These are phyloP conservation scores for Elsinoe arachidis DNA, from an alignment of 2,329 filamentous ascomycete genomes.

Conservation along the genomic window DNA sequence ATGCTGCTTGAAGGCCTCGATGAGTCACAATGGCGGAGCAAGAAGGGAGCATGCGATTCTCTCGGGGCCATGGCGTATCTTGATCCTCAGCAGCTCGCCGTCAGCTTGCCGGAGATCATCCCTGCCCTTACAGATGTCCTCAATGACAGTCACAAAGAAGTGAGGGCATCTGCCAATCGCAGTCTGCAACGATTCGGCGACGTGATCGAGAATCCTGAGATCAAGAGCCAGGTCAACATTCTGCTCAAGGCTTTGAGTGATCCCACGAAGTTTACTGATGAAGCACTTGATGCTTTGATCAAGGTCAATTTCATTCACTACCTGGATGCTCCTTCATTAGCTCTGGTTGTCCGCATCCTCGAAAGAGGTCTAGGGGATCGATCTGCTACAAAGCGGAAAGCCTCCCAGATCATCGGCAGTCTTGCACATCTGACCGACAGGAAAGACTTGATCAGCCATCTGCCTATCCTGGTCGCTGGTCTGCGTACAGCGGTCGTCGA, in stretches of 20 bases:
- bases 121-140: conserved; percentile 87
- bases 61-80: conserved; percentile 98
- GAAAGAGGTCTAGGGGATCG: conserved; percentile 85
- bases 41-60: conserved; percentile 94
- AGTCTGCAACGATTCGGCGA: conserved; percentile 97
- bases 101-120: conserved; percentile 91
- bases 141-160: conserved; percentile 97
- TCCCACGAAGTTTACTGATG: conserved; percentile 92
- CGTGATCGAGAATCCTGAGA: conserved; percentile 95
- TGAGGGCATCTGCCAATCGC: conserved; percentile 81
- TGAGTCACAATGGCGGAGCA: conserved; percentile 94
- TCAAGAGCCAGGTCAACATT: conserved; percentile 84
- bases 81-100: conserved; percentile 86
- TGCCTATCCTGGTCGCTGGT: conserved; percentile 86
- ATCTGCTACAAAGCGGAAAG: conserved; percentile 91
- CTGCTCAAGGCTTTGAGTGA: conserved; percentile 95
- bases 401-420: conserved; percentile 95
- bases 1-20: conserved; percentile 86
- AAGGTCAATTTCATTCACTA: conserved; percentile 99
- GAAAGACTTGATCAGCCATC: conserved; percentile 82
- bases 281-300: conserved; percentile 85
- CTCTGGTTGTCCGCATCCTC: conserved; percentile 87
- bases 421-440: conserved; percentile 93
- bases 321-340: conserved; percentile 91
- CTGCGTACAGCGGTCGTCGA: conserved; percentile 85